Base-by-base conservation (phyloP, 192 early-diverging fungal genomes). In the Entomortierella chlamydospora region DNA sequence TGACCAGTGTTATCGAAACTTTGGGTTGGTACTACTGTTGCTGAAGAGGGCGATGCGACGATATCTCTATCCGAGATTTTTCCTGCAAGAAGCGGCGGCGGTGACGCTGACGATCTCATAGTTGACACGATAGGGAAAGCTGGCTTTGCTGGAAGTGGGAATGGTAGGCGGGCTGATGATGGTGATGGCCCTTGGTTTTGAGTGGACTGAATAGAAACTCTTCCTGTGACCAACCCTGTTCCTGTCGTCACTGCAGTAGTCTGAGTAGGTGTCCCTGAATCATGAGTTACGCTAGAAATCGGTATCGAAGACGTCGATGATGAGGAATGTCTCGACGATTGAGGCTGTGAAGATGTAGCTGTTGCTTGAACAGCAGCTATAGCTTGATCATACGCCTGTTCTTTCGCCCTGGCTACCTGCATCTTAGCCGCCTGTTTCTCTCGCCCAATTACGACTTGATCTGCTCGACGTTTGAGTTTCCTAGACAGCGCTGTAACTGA, bases 331-430 rank as follows among this genome's bases (percentile, higher is more conserved):
- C 55, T 29, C 42, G 57, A n/a, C 0, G 41, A 15, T 41, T 45
- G 61, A n/a, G 39, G 23, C 10, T 53, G 20, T 31, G 61, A 57
- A 10, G 63, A 8, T 17, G 57, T 54, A 25, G 61, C 2, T 1
- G 58, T 23, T 39, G 42, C 39, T 10, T 52, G 55, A 1, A 70
- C 67, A 1, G 76, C 76, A 25, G 63, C 76, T 22, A 79, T 53
- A 9, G 57, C 57, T 43, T 79, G 67, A 61, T 79, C 76, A 23
- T 79, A 79, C 9, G 76, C 76, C 39, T 70, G 68, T 31, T 79
- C 76, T 34, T 65, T 70, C 2, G 68, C 76, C 8, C 63, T 63
- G 1, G 34, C 23, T 4, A 62, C 61, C 41, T 61, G 61, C 30
- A 51, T 13, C 43, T 66, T 70, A 10, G 28, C 57, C 1, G 56